Base-by-base conservation (phyloP, 805 yeast genomes). In the Nakazawaea ishiwadae region DNA sequence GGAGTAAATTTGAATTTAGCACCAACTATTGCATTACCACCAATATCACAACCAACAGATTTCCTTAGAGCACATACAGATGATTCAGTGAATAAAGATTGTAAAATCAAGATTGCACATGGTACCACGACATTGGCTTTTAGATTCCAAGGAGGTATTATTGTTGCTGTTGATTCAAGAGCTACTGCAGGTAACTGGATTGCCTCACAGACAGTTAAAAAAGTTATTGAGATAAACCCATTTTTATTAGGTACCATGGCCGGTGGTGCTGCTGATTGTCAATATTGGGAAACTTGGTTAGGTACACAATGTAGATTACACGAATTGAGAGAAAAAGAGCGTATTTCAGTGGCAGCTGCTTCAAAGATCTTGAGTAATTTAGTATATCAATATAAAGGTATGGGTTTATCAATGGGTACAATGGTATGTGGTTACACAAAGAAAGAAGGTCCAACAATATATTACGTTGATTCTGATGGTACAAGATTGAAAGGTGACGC, bases 251-350 rank as follows among this genome's bases (percentile, higher is more conserved):
- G 99, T 50, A 93, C 99, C 16, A 81, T 93, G 96, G 99, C 99
- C 26, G 99, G 99, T 67, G 98, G 98, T 70, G 99, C 99, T 37
- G 98, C 98, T 24, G 99, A 93, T 67, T 93, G 99, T 73, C 99
- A 93, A 64, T 93, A 73, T 66, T 93, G 99, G 99, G 98, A 93
- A 68, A 87, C 97, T 28, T 93, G 98, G 98, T 75, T 93, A 46
- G 99, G 99, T 48, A 71, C 96, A 14, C 97, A 93, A 66, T 91
- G 98, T 69, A 74, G 99, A 56, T 67, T 93, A 55, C 95, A 90
- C 63, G 99, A 93, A 63, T 74, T 93, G 56, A 78, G 96, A 59
- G 93, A 91, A 62, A 90, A 91, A 66, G 91, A 89, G 66, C 78
- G 99, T 54, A 93, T 93, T 51, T 79, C 93, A 4, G 98, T 91